These are phyloP conservation scores for Colletotrichum gloeosporioides DNA, from an alignment of 2,329 filamentous ascomycete species.

Conservation along the genomic window DNA sequence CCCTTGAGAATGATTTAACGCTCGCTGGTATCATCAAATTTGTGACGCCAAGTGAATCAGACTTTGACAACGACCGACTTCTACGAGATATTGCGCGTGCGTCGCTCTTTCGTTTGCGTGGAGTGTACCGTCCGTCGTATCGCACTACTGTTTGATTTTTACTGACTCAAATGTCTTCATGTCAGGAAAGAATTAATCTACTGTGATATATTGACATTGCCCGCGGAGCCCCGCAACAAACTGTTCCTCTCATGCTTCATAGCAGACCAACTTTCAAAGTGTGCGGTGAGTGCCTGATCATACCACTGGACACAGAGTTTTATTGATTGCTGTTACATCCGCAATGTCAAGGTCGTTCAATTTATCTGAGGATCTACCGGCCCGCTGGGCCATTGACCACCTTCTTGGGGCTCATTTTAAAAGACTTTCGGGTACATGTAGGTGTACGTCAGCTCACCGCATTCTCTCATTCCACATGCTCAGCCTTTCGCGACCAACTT, in stretches of 20 bases:
- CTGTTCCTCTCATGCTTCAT: neutral
- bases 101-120: neutral
- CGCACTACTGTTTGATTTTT: neutral
- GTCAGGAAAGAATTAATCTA: neutral
- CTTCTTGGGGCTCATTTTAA: neutral
- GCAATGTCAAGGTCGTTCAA: fast-evolving
- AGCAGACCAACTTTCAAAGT: neutral
- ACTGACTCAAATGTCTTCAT: neutral
- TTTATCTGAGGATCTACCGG: neutral
- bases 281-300: neutral
- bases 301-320: neutral
- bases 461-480: neutral
- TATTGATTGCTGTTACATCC: neutral
- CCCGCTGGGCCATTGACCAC: neutral
- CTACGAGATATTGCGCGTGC: neutral
- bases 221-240: too few relatives aligned
- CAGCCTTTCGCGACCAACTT: neutral
- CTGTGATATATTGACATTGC: neutral
- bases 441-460: neutral
- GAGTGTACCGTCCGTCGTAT: neutral
- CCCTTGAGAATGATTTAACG: neutral
- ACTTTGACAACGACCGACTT: neutral
- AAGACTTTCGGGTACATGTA: neutral
- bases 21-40: neutral
- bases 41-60: neutral